Evolutionary conservation across 2,329 filamentous ascomycete species (phyloP), one percentile per base, ranked within the genome.

Genomic region (Erysiphe neolycopersici): DNA sequence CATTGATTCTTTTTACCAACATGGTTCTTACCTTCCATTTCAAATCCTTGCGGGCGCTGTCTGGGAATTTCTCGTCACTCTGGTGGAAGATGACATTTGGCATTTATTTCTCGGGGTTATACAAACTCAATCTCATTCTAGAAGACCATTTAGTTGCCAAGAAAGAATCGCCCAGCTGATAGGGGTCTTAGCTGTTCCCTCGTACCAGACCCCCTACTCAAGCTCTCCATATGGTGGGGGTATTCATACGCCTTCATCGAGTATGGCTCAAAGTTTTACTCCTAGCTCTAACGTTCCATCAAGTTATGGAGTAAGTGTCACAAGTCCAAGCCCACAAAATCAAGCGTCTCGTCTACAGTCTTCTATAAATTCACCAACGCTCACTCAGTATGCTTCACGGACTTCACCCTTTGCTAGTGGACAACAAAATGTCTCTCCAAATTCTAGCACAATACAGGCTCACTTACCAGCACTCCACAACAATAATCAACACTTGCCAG

Each of bases 151-250:
- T 45, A 38, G 37, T 41, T 47, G 47, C 43, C 39, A 33, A 46
- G 48, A 47, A 22, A 42, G 31, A 44, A 22, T 43, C 38, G 26
- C 44, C 43, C 37, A 46, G 44, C 47, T 52, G 49, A 50, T 44
- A 26, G 22, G 22, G 22, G 22, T 45, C 44, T 35, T 50, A 46
- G 46, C 56, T 71, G 69, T 73, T 64, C 58, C 67, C 51, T 54
- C 57, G 41, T 73, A 67, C 49, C 72, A 71, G 49, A 61, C 69
- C 36, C 69, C 71, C 43, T 76, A 70, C 50, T 65, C 68, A 19
- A 64, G 61, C 52, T 65, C 67, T 32, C 66, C 70, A 5, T 76
- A 74, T 53, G 68, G 67, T 40, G 50, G 50, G 36, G 52, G 49
- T 17, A 17, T n/a, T 8, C 16, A 39, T 40, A 49, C 56, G 35